Evolutionary conservation across 1,284 basidiomycete genomes (phyloP).

Genomic region (Tilletia caries): DNA sequence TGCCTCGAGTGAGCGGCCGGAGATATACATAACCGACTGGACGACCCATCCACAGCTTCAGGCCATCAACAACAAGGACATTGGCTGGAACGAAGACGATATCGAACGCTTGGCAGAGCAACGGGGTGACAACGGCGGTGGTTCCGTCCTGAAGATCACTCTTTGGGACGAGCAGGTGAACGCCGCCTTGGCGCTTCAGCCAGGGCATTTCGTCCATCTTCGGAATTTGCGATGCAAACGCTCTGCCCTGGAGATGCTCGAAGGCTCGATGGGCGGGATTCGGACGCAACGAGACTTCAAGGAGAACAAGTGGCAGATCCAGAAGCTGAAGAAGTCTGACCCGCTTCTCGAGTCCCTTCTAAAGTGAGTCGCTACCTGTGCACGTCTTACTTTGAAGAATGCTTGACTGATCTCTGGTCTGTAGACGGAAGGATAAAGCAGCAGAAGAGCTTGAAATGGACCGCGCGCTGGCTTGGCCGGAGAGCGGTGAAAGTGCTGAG

Average conservation of each 20-base stretch:
- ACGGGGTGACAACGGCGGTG: neutral
- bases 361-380: neutral
- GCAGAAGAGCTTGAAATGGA: constrained; percentile 3
- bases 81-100: constrained; percentile 5
- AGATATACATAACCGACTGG: constrained; percentile 13
- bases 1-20: neutral
- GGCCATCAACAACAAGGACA: constrained; percentile 7
- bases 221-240: constrained; percentile 8
- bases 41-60: neutral
- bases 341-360: neutral
- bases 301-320: constrained; percentile 9
- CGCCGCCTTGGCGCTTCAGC: neutral
- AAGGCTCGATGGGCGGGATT: neutral
- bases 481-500: neutral
- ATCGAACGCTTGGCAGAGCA: neutral
- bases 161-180: constrained; percentile 8
- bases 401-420: neutral
- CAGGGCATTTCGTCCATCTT: neutral
- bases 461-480: neutral
- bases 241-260: neutral
- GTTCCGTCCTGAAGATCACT: constrained; percentile 5
- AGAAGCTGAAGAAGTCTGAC: constrained; percentile 8
- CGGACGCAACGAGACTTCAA: neutral
- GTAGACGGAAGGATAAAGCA: neutral
- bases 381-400: too few species aligned